Evolutionary conservation across 768 basidiomycete species (phyloP), one percentile per base, ranked within the genome.

Genomic region (Rhodotorula kratochvilovae): DNA sequence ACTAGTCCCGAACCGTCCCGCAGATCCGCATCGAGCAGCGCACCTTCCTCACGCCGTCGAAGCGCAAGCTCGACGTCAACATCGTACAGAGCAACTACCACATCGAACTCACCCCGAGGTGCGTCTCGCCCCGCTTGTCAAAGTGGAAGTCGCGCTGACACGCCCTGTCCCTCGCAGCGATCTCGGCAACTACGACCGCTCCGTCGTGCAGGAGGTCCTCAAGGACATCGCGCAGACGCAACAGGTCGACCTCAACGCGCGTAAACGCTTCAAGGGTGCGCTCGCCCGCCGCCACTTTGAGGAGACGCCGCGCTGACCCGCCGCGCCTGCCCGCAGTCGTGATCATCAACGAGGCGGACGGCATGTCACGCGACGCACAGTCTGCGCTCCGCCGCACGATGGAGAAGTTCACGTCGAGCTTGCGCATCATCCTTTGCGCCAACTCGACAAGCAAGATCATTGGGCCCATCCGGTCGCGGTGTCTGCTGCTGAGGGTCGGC

Each of bases 151-250:
- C 7, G 33, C 17, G 31, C n/a, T 54, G 45, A 56, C 13, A 25
- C 25, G 35, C 29, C 8, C 48, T 4, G 0, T 19, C 13, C 21
- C 31, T 29, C 68, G 17, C 79, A 98, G 95, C 75, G 95, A 99
- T 82, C 93, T 93, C 1, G 95, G 95, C 21, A 95, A 88, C 77
- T 96, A 90, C 77, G 95, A 99, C 80, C 84, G 95, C 72, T 85
- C 93, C 2, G 92, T 99, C 60, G 92, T 99, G 62, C 95, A 98
- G 78, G 95, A 99, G 77, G 85, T 99, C 56, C 81, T 99, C 67
- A 99, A 98, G 80, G 95, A 98, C 81, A 97, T 99, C 76, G 95
- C 95, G 3, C 94, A 97, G 81, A 99, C 94, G 4, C 95, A 99
- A 79, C 95, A 98, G 79, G 92, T 99, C 17, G 95, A 99, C 82